Evolutionary conservation across 306 rosid species (phyloP).

Genomic region (Citrullus colocynthis): DNA sequence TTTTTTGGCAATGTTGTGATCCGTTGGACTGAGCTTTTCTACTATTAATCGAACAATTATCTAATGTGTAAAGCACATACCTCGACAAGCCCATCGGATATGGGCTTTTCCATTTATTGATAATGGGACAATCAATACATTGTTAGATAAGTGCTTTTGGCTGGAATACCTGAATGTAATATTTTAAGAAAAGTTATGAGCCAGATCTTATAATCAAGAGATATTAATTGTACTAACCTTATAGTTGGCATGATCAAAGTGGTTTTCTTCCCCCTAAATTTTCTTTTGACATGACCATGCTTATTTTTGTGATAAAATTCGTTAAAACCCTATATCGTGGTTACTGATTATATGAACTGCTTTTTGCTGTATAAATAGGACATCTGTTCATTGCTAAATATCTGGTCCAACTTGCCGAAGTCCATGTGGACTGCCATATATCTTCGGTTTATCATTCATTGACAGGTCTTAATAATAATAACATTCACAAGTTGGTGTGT

Average conservation of each 20-base stretch:
- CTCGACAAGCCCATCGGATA: not conserved
- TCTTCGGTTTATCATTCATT: not conserved
- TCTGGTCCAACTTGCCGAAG: not conserved
- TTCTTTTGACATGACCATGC: not conserved
- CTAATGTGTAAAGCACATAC: not conserved
- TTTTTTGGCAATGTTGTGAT: not conserved
- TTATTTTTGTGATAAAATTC: not conserved
- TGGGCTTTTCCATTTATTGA: not conserved
- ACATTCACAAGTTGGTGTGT: not conserved
- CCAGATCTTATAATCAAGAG: not conserved
- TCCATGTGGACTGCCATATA: not conserved
- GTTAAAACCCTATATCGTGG: not conserved
- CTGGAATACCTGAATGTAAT: not conserved
- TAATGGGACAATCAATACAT: not conserved
- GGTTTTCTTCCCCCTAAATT: not conserved
- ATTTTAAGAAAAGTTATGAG: not conserved
- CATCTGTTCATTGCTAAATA: not conserved
- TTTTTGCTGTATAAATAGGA: not conserved
- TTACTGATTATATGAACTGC: not conserved
- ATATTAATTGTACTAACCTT: not conserved
- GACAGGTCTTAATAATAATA: not conserved
- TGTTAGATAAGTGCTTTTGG: not conserved
- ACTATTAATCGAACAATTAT: not conserved
- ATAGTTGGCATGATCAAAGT: not conserved
- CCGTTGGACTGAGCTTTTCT: not conserved